Conservation (phyloP, 208 protist species). For the Leishmania tarentolae region DNA sequence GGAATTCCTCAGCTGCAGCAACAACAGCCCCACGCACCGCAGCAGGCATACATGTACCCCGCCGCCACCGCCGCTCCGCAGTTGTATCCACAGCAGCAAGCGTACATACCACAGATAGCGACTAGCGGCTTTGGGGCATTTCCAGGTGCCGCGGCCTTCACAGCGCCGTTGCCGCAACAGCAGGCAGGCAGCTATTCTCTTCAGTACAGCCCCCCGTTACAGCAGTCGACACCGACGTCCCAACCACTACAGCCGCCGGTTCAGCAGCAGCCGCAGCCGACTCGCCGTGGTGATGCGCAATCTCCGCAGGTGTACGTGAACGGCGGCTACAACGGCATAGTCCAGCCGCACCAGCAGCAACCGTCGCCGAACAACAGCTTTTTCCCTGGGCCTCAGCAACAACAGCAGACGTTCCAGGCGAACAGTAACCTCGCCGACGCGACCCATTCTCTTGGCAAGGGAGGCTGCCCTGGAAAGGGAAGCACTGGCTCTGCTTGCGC, state of each 20-base stretch:
- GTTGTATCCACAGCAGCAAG: conserved; percentile 6
- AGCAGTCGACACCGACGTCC: conserved; percentile 8
- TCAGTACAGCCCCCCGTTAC: conserved; percentile 9
- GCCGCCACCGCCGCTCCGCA: background rate
- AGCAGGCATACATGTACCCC: conserved; percentile 7
- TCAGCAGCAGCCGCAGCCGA: conserved; percentile 17
- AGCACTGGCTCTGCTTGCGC: background rate
- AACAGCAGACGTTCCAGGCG: conserved; percentile 10
- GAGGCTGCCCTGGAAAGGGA: background rate
- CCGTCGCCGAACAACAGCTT: conserved; percentile 4
- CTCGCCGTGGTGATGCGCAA: conserved; percentile 14
- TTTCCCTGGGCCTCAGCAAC: conserved; percentile 1
- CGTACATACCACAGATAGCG: conserved; percentile 24
- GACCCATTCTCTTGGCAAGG: background rate
- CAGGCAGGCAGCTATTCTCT: conserved; percentile 8
- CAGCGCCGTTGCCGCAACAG: conserved; percentile 4
- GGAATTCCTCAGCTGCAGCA: conserved; percentile 14
- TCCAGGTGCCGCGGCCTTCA: background rate
- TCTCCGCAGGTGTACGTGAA: conserved; percentile 31
- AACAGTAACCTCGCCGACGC: background rate
- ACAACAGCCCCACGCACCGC: conserved; percentile 11
- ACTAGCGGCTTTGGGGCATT: conserved; percentile 4
- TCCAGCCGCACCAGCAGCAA: conserved; percentile 3
- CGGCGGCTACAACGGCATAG: conserved; percentile 17
- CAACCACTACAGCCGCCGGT: conserved; percentile 8